phyloP scores from a whole-genome alignment of 1,284 basidiomycete genomes.

The Hymenochaete sp. region DNA sequence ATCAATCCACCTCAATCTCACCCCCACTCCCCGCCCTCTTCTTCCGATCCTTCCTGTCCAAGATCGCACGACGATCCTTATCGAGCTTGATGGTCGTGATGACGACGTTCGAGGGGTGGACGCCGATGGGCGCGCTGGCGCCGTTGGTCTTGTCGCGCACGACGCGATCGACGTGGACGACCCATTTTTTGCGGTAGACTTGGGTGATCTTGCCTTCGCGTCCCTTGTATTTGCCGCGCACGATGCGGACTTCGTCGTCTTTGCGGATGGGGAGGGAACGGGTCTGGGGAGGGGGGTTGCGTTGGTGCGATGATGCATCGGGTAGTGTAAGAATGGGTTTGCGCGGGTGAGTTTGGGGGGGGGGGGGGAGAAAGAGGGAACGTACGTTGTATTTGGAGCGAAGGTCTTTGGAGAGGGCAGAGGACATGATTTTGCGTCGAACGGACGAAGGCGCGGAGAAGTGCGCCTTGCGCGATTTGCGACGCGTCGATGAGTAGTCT shows the following conservation, averaged over 20 bases:
- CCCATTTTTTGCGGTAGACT: conserved; percentile 99
- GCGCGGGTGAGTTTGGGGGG: not conserved
- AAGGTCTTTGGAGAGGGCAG: conserved; percentile 92
- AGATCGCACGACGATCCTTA: conserved; percentile 76
- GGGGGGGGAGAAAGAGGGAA: conserved; percentile 20
- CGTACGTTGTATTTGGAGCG: conserved; percentile 87
- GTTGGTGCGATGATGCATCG: too few species aligned
- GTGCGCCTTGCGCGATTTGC: conserved; percentile 97
- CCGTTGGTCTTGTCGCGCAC: conserved; percentile 98
- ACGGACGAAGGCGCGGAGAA: conserved; percentile 88
- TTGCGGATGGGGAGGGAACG: conserved; percentile 95
- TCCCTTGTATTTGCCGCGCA: conserved; percentile 95
- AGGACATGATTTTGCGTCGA: conserved; percentile 97
- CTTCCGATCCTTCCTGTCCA: conserved; percentile 72
- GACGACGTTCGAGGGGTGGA: conserved; percentile 97
- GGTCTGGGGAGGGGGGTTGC: conserved; percentile 38
- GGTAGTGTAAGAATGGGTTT: conserved; percentile 16
- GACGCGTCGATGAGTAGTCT: conserved; percentile 57
- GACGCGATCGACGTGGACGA: conserved; percentile 97
- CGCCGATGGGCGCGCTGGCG: conserved; percentile 86
- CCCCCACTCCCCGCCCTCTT: conserved; percentile 31
- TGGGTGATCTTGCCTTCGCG: conserved; percentile 96
- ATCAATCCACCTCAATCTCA: not conserved
- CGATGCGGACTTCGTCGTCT: conserved; percentile 97
- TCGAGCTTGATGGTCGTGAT: conserved; percentile 88